Evolutionary conservation across 2,329 filamentous ascomycete species (phyloP), one percentile per base, ranked within the genome.

Genomic region (Aspergillus ruber): DNA sequence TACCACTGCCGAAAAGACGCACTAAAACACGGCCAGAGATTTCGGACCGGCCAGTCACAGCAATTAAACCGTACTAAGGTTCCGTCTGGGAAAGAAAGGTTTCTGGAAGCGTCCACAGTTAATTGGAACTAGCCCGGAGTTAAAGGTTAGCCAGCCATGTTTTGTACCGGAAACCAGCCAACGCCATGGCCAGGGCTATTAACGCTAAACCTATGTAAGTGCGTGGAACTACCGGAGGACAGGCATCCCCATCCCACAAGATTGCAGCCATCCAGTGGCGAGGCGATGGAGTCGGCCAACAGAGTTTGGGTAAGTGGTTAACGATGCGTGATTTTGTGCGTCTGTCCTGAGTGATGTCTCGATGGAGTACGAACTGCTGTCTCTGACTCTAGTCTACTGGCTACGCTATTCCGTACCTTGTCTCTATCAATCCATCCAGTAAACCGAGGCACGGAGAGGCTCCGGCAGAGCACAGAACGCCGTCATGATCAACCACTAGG

Each of bases 401-500:
- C 25, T 25, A 25, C 23, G 8, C 23, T 25, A 29, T 3, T 29
- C 25, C 25, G 25, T 29, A 29, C 9, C 25, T 29, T 29, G 25
- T 29, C 25, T 29, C 25, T 29, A 29, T 29, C 25, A 12, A 29
- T 29, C 25, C 25, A 12, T 29, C 25, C 25, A 21, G 21, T 6
- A 18, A 12, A 6, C 36, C 15, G 17, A 13, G 36, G 36, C 36
- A 18, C 36, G 36, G 36, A 39, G 10, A 39, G 15, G 15, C 15
- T 39, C 36, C 36, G 36, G 36, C 17, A 39, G 17, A 17, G n/a
- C n/a, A 36, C n/a, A 36, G n/a, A 36, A 36, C n/a, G 33, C 33
- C n/a, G 17, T 36, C 40, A 45, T 50, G 50, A 50, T 52, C 50
- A 52, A 48, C 48, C 50, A 52, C 50, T 52, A 50, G 43, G 48